A percentile compares a stretch with the other conserved stretches of the same genome.
phyloP scores from a whole-genome alignment of 352 stramenopile species.

The Pythium monospermum region DNA sequence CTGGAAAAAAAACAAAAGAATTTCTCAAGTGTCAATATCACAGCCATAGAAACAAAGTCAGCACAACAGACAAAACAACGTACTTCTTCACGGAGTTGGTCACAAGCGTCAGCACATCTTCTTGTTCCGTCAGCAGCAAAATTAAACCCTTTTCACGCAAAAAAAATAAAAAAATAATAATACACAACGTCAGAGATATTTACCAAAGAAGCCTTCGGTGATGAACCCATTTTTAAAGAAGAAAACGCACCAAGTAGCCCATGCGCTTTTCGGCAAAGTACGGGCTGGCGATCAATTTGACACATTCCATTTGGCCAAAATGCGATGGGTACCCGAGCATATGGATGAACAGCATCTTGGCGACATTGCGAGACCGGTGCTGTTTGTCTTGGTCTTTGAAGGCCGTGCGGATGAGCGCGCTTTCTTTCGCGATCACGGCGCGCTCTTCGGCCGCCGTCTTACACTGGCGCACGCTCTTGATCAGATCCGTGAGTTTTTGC shows the following conservation, averaged over 20 bases:
- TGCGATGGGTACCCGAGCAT: conserved; percentile 99
- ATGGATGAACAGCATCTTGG: conserved; percentile 99
- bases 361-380: conserved; percentile 98
- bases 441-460: conserved; percentile 99
- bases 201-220: neutral
- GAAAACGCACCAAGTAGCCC: conserved; percentile 89
- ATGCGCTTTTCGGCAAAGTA: conserved; percentile 99
- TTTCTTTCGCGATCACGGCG: conserved; percentile 99
- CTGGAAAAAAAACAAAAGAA: conserved; percentile 22
- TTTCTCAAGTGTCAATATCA: neutral
- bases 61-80: conserved; percentile 11
- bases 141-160: conserved; percentile 82
- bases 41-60: neutral
- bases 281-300: conserved; percentile 98
- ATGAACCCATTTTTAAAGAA: no score
- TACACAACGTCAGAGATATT: neutral
- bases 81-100: conserved; percentile 99
- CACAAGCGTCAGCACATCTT: conserved; percentile 99
- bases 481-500: conserved; percentile 97
- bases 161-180: neutral
- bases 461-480: conserved; percentile 96
- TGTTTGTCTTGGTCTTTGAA: conserved; percentile 98
- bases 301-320: conserved; percentile 99
- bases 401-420: conserved; percentile 97
- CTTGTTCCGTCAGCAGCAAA: conserved; percentile 97